Evolutionary conservation across 495 filamentous ascomycete species (phyloP), one percentile per base, ranked within the genome.

Genomic region (Daldinia loculata): DNA sequence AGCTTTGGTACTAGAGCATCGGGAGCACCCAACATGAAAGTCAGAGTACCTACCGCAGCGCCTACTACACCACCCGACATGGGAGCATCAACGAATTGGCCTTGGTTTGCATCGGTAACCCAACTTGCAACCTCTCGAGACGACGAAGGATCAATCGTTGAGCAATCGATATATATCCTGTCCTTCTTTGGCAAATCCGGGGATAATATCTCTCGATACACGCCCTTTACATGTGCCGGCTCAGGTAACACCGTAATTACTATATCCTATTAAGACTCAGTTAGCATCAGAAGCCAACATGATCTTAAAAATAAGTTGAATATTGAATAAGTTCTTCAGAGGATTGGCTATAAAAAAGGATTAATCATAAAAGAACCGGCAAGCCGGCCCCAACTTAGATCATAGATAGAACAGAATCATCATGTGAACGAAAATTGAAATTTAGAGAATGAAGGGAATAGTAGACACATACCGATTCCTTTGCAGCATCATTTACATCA

Each of bases 31-130:
- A 98, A 84, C 93, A 98, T 97, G 80, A 95, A 95, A 0, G 91
- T 92, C 51, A 95, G 76, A 0, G 91, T 90, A 11, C 90, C 92
- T 24, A 91, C 90, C 4, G 85, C 83, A 32, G 92, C 92, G 9
- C 91, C 92, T n/a, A 94, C 91, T 0, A 93, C 91, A 14, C 92
- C 92, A n/a, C 92, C 92, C 0, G 92, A 95, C 82, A 95, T 91
- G 6, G 92, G 92, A 26, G 92, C 92, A 71, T 95, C 92, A 36
- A 93, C 88, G 59, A 95, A 95, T 15, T 82, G 80, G 27, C 87
- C 83, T 57, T 77, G 73, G 2, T 84, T 75, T 0, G 87, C 85
- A 22, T 84, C 78, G 34, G 88, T 80, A 22, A 93, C 86, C 14
- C 83, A 82, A 36, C 86, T 83, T 7, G 90, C 90, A 30, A 94